Evolutionary conservation across 805 yeast species (phyloP).

Genomic region (Clavispora phyllophila): DNA sequence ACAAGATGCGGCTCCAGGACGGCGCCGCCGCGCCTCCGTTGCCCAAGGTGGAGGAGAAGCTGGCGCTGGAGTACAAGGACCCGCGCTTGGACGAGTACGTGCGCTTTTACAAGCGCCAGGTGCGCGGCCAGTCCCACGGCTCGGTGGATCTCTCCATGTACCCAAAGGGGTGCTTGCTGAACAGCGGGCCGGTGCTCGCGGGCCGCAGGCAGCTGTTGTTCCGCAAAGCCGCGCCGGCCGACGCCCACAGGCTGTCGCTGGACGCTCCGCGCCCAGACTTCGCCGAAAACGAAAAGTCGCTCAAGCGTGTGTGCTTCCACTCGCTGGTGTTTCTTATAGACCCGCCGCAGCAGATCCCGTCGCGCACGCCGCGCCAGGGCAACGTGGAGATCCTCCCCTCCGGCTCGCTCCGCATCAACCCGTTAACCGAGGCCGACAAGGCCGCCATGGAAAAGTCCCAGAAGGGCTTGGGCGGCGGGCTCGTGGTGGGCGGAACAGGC

Average conservation of each 20-base stretch:
- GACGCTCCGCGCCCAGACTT: neutral
- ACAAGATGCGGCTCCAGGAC: slow-evolving; percentile 5
- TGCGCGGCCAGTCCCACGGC: neutral
- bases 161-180: neutral
- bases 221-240: neutral
- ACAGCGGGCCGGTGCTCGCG: neutral
- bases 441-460: slow-evolving; percentile 35
- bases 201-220: neutral
- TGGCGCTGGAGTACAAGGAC: slow-evolving; percentile 13
- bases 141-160: neutral
- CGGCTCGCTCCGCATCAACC: slow-evolving; percentile 51
- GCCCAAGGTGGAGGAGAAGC: neutral
- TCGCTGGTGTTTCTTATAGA: slow-evolving; percentile 38
- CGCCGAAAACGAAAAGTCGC: slow-evolving; percentile 18
- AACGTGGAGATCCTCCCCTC: slow-evolving; percentile 55
- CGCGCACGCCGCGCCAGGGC: slow-evolving; percentile 75
- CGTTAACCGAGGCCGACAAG: slow-evolving; percentile 51
- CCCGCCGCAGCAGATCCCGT: slow-evolving; percentile 87
- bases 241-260: neutral
- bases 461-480: slow-evolving; percentile 51
- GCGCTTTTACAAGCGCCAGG: slow-evolving; percentile 26
- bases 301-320: slow-evolving; percentile 41
- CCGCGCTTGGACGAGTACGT: slow-evolving; percentile 35
- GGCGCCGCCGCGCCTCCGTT: neutral
- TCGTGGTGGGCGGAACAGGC: slow-evolving; percentile 78